Base-by-base conservation (phyloP, 2,329 filamentous ascomycete genomes). In the Ceratocystis alfenasii region DNA sequence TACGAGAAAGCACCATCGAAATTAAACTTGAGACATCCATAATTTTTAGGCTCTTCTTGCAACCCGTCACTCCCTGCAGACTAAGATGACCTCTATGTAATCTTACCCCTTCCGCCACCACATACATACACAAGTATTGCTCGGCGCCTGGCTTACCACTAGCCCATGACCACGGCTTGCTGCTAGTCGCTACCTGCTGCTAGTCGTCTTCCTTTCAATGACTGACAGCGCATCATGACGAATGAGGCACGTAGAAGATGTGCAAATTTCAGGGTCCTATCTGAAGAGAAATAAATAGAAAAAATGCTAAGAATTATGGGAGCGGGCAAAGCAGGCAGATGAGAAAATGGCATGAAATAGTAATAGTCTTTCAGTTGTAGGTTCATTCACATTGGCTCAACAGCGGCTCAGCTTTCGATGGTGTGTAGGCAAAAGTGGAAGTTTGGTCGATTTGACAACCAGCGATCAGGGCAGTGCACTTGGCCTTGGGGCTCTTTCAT, bases 11-110 rank as follows among this genome's bases (percentile, higher is more conserved):
- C 53, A 33, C 33, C 55, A 59, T 59, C 12, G 55, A 59, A 36
- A 59, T 59, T 59, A 59, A 59, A 59, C 55, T 22, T 36, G 55
- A 59, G 55, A 59, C 55, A 59, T 36, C 28, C 55, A 10, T 25
- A 20, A 30, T 30, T 59, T 36, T 59, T 59, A 36, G 28, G 12
- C 28, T 59, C 33, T 36, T n/a, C 46, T 50, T 25, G n/a, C 46
- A 50, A 20, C 15, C 15, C 28, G 2, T 25, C 28, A 5, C 17
- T 30, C 22, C 25, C 25, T 57, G n/a, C 46, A 50, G 22, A 25
- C 22, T 25, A 20, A 12, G 46, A n/a, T 50, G 46, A 10, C 10
- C 12, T 41, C 3, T 41, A 15, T 12, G 36, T 41, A 12, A 41
- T 22, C n/a, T 53, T n/a, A 12, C 48, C 48, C 48, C 25, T 25